phyloP scores from a whole-genome alignment of 2,329 filamentous ascomycete species.

The Penicillium capsulatum region DNA sequence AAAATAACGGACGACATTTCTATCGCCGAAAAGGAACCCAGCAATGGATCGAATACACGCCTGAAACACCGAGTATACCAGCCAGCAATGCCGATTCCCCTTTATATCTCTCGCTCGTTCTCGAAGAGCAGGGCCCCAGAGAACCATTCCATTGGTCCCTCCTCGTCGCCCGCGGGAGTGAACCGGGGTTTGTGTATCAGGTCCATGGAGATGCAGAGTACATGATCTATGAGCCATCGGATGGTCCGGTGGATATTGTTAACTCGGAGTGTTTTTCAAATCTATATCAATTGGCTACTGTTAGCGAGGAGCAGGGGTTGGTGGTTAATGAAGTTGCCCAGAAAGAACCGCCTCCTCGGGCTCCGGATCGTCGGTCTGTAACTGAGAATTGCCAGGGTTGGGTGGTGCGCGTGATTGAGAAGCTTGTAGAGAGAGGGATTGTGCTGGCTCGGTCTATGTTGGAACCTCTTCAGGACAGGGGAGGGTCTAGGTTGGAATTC shows the following conservation, averaged over 20 bases:
- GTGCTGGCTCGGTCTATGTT: constrained; percentile 20
- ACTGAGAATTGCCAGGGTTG: constrained; percentile 26
- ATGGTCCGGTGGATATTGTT: constrained; percentile 8
- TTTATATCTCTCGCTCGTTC: constrained; percentile 22
- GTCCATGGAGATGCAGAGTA: constrained; percentile 25
- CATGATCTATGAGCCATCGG: constrained; percentile 23
- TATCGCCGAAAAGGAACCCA: constrained; percentile 13
- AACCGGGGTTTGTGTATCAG: constrained; percentile 22
- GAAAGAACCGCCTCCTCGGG: constrained; percentile 18
- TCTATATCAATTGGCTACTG: constrained; percentile 17
- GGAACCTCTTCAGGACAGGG: constrained; percentile 10
- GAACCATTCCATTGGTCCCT: constrained; percentile 25
- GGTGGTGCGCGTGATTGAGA: constrained; percentile 22
- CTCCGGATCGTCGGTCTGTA: constrained; percentile 16
- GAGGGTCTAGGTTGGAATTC: no score
- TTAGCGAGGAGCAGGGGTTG: constrained; percentile 13
- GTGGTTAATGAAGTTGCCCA: constrained; percentile 18
- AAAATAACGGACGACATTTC: constrained; percentile 17
- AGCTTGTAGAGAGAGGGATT: constrained; percentile 19
- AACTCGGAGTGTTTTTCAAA: constrained; percentile 8
- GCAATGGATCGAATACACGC: constrained; percentile 15
- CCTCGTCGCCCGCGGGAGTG: constrained; percentile 22
- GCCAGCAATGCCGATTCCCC: not conserved
- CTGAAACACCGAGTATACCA: not conserved
- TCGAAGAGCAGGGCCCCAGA: constrained; percentile 14